Conservation (phyloP, 257 asterid genomes). For the Jacaranda mimosifolia region DNA sequence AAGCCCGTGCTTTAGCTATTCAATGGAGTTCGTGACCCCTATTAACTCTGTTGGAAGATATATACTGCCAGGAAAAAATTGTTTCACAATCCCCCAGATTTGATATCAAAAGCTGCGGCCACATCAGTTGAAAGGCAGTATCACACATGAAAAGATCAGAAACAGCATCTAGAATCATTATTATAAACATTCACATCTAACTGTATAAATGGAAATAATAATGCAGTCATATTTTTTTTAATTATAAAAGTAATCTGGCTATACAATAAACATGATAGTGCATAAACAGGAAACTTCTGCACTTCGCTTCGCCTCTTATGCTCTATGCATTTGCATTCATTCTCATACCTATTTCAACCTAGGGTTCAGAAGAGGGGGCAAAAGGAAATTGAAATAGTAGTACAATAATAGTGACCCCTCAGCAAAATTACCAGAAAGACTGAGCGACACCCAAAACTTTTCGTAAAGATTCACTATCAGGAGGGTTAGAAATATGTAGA, state of each 20-base stretch:
- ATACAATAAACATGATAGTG: neutral
- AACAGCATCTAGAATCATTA: slow-evolving; percentile 18
- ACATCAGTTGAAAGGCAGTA: slow-evolving; percentile 17
- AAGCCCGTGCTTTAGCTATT: neutral
- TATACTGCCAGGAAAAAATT: neutral
- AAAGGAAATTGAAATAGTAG: neutral
- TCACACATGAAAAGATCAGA: neutral
- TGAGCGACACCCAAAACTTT: neutral
- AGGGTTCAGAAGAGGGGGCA: neutral
- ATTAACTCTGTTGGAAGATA: neutral
- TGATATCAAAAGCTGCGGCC: neutral
- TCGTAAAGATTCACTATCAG: neutral
- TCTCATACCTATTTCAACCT: neutral
- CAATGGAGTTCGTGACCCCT: slow-evolving; percentile 6
- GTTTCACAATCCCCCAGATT: neutral
- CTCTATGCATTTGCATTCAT: neutral
- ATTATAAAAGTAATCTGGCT: neutral
- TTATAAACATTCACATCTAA: slow-evolving; percentile 7
- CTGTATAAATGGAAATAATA: neutral
- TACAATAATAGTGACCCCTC: neutral
- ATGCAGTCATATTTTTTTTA: neutral
- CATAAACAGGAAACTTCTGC: neutral
- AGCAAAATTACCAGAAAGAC: neutral
- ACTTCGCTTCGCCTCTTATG: neutral
- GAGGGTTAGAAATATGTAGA: neutral